phyloP scores from a whole-genome alignment of 192 early-diverging fungal genomes.

The Backusella psychrophila region DNA sequence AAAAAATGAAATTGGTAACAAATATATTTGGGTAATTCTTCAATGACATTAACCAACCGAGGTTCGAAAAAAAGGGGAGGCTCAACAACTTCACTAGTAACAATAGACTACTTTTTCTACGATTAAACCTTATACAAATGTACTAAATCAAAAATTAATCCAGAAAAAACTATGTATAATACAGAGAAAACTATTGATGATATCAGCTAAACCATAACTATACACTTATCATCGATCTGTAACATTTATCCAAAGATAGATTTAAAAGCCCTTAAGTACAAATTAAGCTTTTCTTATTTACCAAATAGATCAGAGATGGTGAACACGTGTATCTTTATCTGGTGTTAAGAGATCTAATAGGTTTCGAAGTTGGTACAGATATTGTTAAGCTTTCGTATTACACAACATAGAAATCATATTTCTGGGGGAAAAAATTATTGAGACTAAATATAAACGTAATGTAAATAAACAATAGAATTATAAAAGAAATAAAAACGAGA shows the following conservation, averaged over 20 bases:
- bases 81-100: too few species aligned
- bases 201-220: not conserved
- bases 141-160: not conserved
- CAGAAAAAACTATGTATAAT: not conserved
- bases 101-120: too few species aligned
- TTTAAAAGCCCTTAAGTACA: not conserved
- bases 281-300: not conserved
- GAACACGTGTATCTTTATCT: not conserved
- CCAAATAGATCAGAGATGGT: not conserved
- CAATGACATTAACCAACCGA: too few species aligned
- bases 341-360: not conserved
- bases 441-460: not conserved
- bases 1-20: not conserved
- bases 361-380: not conserved
- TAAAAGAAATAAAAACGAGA: not conserved
- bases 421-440: not conserved
- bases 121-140: not conserved
- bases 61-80: too few species aligned
- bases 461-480: not conserved
- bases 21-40: too few species aligned
- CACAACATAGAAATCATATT: not conserved
- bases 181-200: too few species aligned
- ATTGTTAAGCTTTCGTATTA: not conserved
- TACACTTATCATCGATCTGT: not conserved
- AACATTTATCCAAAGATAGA: not conserved